Conservation (phyloP, 2,329 filamentous ascomycete species). For the Phyllosticta capitalensis region DNA sequence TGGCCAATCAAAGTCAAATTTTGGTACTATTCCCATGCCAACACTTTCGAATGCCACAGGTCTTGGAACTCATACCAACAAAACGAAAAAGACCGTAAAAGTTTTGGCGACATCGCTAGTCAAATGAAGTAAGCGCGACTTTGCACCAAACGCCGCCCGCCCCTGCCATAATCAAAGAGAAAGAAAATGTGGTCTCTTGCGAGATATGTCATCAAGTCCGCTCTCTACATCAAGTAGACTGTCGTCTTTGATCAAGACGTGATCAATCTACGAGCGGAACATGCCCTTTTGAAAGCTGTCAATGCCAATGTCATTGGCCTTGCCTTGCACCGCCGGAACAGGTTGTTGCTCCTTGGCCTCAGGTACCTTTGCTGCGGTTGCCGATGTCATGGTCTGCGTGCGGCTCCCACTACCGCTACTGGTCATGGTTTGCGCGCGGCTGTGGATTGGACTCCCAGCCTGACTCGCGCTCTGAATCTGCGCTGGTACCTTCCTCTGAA, state of each 20-base stretch:
- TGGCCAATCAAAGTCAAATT: neutral
- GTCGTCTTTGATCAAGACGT: neutral
- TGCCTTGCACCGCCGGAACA: constrained; percentile 43
- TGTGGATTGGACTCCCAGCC: constrained; percentile 33
- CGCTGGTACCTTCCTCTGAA: constrained; percentile 47
- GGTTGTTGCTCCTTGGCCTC: constrained; percentile 27
- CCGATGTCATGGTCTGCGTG: constrained; percentile 35
- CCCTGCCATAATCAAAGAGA: neutral
- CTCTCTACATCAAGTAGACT: neutral
- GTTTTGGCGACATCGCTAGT: neutral
- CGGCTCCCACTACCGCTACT: constrained; percentile 28
- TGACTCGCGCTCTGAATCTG: constrained; percentile 36
- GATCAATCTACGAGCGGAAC: constrained; percentile 48
- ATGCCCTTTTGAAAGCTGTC: constrained; percentile 64
- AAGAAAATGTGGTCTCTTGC: neutral
- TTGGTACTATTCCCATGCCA: neutral
- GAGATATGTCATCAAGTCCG: neutral
- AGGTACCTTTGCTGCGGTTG: neutral
- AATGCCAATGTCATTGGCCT: constrained; percentile 54
- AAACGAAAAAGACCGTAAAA: neutral
- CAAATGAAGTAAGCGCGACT: neutral
- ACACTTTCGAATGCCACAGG: neutral
- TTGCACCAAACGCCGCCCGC: neutral
- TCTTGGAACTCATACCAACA: neutral
- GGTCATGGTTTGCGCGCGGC: constrained; percentile 47